These are phyloP conservation scores for Tetrahymena elliotti DNA, from an alignment of 73 alveolate species.

Conservation along the genomic window DNA sequence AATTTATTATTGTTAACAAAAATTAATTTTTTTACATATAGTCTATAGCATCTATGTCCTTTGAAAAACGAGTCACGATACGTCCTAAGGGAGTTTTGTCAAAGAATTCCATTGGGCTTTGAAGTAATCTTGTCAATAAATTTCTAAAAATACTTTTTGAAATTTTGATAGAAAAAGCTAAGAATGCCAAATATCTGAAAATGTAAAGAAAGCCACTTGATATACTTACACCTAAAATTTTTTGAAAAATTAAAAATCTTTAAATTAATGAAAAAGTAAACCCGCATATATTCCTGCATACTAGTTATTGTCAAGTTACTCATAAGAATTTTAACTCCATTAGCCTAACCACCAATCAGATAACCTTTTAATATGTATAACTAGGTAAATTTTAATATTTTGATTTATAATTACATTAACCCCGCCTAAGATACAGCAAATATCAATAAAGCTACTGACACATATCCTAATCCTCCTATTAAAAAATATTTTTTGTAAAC, in stretches of 20 bases:
- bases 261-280: not conserved
- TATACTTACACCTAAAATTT: not conserved
- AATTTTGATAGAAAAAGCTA: not conserved
- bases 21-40: not conserved
- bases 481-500: not conserved
- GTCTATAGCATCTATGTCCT: slow-evolving; percentile 56
- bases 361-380: not conserved
- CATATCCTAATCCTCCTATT: not conserved
- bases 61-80: slow-evolving; percentile 76
- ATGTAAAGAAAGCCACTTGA: not conserved
- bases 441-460: not conserved
- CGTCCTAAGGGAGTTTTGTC: slow-evolving; percentile 87
- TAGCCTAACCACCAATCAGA: not conserved
- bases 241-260: no score
- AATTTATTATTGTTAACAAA: no score
- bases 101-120: slow-evolving; percentile 84
- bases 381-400: no score
- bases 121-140: slow-evolving; percentile 59
- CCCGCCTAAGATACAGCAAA: not conserved
- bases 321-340: not conserved
- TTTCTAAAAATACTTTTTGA: slow-evolving; percentile 50
- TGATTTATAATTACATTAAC: not conserved
- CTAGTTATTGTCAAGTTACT: not conserved
- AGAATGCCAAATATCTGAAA: not conserved
- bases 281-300: not conserved